phyloP scores from a whole-genome alignment of 306 rosid genomes.

The Rosa lucieae region DNA sequence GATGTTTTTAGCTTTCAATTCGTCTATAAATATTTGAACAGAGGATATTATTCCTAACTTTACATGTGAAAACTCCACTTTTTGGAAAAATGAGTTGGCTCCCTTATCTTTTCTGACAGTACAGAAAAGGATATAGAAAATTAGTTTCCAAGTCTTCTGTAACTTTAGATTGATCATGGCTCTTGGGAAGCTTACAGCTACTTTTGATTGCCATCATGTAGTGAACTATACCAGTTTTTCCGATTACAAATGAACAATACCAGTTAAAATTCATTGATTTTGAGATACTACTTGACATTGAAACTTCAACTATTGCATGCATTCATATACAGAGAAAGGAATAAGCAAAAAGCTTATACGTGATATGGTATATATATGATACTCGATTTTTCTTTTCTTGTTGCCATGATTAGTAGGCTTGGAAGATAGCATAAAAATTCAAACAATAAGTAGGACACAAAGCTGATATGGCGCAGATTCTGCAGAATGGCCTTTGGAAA shows the following conservation, averaged over 20 bases:
- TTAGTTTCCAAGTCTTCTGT: neutral
- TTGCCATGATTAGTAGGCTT: neutral
- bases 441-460: neutral
- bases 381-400: neutral
- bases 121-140: neutral
- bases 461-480: conserved; percentile 1
- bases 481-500: neutral
- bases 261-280: neutral
- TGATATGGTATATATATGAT: neutral
- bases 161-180: neutral
- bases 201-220: neutral
- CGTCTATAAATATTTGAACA: neutral
- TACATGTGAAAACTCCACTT: neutral
- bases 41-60: neutral
- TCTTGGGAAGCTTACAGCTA: neutral
- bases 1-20: neutral
- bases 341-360: neutral
- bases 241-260: neutral
- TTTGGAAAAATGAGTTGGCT: neutral
- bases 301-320: neutral
- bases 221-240: neutral
- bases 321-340: neutral
- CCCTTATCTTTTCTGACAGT: neutral
- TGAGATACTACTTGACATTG: neutral
- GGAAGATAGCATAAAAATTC: neutral